Evolutionary conservation across 176 grass and related monocot genomes (phyloP).

Genomic region (Ananas comosus): DNA sequence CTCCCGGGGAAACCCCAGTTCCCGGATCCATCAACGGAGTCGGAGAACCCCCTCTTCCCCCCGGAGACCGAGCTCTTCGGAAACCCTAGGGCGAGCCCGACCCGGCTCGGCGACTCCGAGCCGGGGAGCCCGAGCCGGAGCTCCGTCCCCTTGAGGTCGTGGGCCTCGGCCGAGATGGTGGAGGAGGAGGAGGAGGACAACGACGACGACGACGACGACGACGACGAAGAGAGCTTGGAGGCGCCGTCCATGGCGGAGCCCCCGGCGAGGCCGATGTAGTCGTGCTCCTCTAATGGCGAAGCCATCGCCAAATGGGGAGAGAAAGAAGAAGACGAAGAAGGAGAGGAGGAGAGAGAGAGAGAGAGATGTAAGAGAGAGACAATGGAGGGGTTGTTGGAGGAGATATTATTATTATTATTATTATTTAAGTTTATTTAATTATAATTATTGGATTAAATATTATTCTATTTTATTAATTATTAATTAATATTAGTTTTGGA

Average conservation of each 20-base stretch:
- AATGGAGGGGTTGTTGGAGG: no score
- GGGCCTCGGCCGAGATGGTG: slow-evolving; percentile 20
- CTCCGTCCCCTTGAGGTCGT: slow-evolving; percentile 49
- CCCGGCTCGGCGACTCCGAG: slow-evolving; percentile 23
- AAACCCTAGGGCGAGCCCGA: slow-evolving; percentile 40
- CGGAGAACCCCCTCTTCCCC: slow-evolving; percentile 73
- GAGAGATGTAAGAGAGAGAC: no score
- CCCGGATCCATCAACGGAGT: slow-evolving; percentile 31
- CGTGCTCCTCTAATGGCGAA: slow-evolving; percentile 41
- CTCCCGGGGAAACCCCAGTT: slow-evolving; percentile 26
- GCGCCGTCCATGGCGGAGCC: neutral
- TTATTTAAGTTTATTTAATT: no score
- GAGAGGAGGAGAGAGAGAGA: no score
- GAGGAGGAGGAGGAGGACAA: no score
- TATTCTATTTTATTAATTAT: no score
- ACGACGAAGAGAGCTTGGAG: no score
- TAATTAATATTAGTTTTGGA: no score
- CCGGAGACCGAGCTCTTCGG: slow-evolving; percentile 38
- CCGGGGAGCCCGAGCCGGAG: slow-evolving; percentile 59
- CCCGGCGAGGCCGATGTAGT: slow-evolving; percentile 50
- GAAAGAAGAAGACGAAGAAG: no score
- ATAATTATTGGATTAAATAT: no score
- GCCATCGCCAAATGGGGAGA: slow-evolving; percentile 22
- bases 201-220: no score
- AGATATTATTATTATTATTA: no score